These are phyloP conservation scores for Apiotrichum siamense DNA, from an alignment of 1,284 basidiomycete genomes.

Conservation along the genomic window DNA sequence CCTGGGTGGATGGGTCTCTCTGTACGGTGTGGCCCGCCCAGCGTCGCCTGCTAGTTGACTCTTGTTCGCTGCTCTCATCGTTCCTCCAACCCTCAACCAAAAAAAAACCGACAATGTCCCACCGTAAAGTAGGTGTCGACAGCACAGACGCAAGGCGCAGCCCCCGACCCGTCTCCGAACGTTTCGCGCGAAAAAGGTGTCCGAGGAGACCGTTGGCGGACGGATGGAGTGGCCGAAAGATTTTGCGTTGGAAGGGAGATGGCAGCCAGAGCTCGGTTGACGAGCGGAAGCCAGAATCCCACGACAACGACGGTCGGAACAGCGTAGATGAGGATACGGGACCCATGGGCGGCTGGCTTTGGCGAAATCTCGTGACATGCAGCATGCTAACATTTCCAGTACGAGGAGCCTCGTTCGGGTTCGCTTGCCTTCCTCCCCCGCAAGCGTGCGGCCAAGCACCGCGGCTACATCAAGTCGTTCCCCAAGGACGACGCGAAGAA, in stretches of 20 bases:
- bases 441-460: conserved; percentile 91
- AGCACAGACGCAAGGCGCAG: not conserved
- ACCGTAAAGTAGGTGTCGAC: conserved; percentile 35
- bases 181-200: not conserved
- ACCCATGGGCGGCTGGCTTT: no score
- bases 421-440: conserved; percentile 75
- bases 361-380: not conserved
- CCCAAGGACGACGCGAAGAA: conserved; percentile 99
- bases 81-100: conserved; percentile 20
- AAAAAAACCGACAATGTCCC: conserved; percentile 38
- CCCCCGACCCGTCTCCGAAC: not conserved
- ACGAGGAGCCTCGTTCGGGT: conserved; percentile 91
- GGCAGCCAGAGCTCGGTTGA: no score
- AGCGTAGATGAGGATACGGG: no score
- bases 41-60: not conserved
- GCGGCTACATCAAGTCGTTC: conserved; percentile 97
- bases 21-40: not conserved
- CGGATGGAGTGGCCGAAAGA: not conserved
- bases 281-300: no score
- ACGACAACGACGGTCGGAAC: no score
- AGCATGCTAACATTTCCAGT: conserved; percentile 52
- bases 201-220: not conserved
- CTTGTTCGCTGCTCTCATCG: not conserved
- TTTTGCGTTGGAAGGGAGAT: not conserved
- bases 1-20: not conserved